Conservation (phyloP, 345 rosid genomes). For the Corymbia maculata region DNA sequence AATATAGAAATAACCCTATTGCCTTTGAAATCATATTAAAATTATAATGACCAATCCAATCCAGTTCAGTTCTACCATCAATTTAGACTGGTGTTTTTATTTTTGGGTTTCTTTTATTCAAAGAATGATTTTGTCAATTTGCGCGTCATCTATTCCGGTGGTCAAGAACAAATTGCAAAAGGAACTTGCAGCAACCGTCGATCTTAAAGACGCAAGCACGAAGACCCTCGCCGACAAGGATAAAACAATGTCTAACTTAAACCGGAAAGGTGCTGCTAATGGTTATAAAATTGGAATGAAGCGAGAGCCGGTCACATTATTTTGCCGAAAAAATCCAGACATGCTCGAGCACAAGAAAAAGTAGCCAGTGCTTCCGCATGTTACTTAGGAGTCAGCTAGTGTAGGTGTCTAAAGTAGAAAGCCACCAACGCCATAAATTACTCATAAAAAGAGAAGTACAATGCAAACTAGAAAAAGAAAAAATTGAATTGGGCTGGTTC, state of each 20-base stretch:
- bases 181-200: not conserved
- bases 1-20: not conserved
- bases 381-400: not conserved
- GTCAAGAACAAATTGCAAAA: not conserved
- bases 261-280: not conserved
- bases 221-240: not conserved
- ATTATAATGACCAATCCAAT: not conserved
- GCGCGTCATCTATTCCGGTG: not conserved
- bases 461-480: not conserved
- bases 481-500: fast-evolving
- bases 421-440: not conserved
- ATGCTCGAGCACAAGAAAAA: not conserved
- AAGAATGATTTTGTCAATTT: not conserved
- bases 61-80: not conserved
- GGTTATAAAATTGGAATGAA: not conserved
- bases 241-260: not conserved
- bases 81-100: not conserved
- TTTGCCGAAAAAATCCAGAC: not conserved
- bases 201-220: not conserved
- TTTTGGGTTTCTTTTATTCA: not conserved
- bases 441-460: not conserved
- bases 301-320: not conserved
- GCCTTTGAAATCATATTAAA: not conserved
- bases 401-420: not conserved
- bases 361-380: not conserved